Base-by-base conservation (phyloP, 371 early-diverging fungal species). In the Globomyces sp. region DNA sequence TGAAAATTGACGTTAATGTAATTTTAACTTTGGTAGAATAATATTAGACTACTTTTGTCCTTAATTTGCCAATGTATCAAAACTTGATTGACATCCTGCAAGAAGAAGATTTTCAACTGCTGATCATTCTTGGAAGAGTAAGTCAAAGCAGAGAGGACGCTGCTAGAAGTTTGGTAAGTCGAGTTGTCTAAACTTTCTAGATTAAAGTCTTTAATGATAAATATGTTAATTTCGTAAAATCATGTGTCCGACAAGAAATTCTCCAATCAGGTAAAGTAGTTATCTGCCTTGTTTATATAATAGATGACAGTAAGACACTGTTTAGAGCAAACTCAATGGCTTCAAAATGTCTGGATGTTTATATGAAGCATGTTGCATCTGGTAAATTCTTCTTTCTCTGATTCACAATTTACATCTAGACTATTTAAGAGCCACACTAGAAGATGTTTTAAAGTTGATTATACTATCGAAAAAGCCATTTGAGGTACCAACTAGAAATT, bases 321-420 rank as follows among this genome's bases (percentile, higher is more conserved):
- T 75, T 72, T 70, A 85, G 92, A 66, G 90, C 86, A 1, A 87
- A 91, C 57, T 87, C 91, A 3, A 78, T 91, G 45, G 76, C 87
- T 24, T 90, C 92, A 0, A 90, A 90, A 63, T 86, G 88, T 0
- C 73, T 91, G 44, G 92, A 91, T 68, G 83, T 85, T 2, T 89
- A 88, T 62, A 89, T 91, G 90, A 87, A 86, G 45, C 75, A 86
- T 63, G 77, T 84, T 10, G 90, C 91, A 0, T 75, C 80, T 41
- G 73, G 81, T 86, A 76, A 73, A 74, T 24, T 24, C 24, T 24
- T 79, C 71, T 44, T 9, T 1, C 13, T 3, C 2, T 59, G 37
- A 8, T 48, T 6, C 39, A 37, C n/a, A 4, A 55, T 55, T 55
- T 1, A 55, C 55, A 6, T 55, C 11, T 46, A 52, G 68, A 68